These are phyloP conservation scores for Kokia cookei DNA, from an alignment of 441 rosid genomes.

Conservation along the genomic window DNA sequence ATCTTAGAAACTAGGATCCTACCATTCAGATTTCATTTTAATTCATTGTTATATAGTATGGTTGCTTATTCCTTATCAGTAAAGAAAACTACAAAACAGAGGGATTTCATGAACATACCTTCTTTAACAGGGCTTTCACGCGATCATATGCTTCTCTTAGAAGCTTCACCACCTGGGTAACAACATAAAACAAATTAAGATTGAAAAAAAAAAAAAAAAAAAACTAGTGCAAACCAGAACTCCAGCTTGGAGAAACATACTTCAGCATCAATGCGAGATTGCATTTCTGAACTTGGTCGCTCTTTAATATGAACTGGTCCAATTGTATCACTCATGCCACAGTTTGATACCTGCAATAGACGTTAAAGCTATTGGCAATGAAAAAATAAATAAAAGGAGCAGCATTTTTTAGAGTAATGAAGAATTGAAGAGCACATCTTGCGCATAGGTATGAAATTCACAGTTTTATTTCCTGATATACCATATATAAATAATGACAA, in stretches of 20 bases:
- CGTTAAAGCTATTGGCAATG: neutral
- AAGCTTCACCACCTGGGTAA: conserved; percentile 76
- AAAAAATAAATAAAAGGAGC: neutral
- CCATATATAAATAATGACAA: neutral
- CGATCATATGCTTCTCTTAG: conserved; percentile 95
- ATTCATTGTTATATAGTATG: neutral
- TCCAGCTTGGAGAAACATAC: conserved; percentile 26
- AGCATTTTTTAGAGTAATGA: neutral
- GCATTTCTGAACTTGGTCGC: conserved; percentile 72
- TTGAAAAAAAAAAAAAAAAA: neutral
- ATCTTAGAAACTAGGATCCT: neutral
- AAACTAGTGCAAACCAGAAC: neutral
- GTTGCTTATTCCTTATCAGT: neutral
- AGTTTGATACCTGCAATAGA: neutral
- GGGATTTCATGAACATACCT: conserved; percentile 37
- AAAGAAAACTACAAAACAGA: neutral
- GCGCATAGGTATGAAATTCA: neutral
- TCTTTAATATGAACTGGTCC: neutral
- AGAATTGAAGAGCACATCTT: neutral
- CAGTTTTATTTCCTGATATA: neutral
- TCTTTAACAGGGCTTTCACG: conserved; percentile 64
- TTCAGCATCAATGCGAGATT: conserved; percentile 90
- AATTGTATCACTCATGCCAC: neutral
- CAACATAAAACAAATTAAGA: conserved; percentile 9
- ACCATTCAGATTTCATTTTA: neutral